Conservation (phyloP, 495 filamentous ascomycete genomes). For the Penicillium subrubescens region DNA sequence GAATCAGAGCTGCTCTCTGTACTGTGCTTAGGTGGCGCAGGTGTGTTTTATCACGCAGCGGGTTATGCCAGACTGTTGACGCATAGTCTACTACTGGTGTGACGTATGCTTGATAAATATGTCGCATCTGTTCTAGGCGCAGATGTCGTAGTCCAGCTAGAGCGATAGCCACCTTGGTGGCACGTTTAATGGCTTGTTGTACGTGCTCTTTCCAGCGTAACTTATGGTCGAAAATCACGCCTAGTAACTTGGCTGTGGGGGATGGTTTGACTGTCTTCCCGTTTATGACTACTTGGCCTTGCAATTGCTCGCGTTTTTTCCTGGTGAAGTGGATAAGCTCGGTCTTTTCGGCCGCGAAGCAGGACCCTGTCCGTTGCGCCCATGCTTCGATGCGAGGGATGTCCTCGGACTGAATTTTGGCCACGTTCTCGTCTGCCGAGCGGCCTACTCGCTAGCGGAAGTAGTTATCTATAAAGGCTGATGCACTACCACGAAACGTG, state of each 20-base stretch:
- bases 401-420: too few relatives aligned
- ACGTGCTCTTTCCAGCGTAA: slow-evolving; percentile 2
- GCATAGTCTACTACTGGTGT: slow-evolving; percentile 8
- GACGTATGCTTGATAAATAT: slow-evolving; percentile 8
- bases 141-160: neutral
- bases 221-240: slow-evolving; percentile 1
- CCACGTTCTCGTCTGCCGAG: too few relatives aligned
- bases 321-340: slow-evolving; percentile 31
- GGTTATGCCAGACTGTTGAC: slow-evolving; percentile 13
- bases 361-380: too few relatives aligned
- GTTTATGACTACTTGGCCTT: neutral
- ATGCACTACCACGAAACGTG: slow-evolving; percentile 16
- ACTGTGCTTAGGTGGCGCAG: slow-evolving; percentile 13
- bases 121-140: slow-evolving; percentile 10
- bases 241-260: slow-evolving; percentile 1
- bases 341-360: too few relatives aligned
- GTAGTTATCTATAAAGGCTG: slow-evolving; percentile 34
- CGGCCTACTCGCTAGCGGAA: too few relatives aligned
- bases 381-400: too few relatives aligned
- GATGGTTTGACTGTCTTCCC: slow-evolving; percentile 1
- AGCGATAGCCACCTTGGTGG: slow-evolving; percentile 2
- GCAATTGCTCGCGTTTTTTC: slow-evolving; percentile 3
- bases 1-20: slow-evolving; percentile 1
- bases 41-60: slow-evolving; percentile 8
- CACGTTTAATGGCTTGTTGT: slow-evolving; percentile 2